Evolutionary conservation across 768 basidiomycete species (phyloP).

Genomic region (Termitomyces sp.): DNA sequence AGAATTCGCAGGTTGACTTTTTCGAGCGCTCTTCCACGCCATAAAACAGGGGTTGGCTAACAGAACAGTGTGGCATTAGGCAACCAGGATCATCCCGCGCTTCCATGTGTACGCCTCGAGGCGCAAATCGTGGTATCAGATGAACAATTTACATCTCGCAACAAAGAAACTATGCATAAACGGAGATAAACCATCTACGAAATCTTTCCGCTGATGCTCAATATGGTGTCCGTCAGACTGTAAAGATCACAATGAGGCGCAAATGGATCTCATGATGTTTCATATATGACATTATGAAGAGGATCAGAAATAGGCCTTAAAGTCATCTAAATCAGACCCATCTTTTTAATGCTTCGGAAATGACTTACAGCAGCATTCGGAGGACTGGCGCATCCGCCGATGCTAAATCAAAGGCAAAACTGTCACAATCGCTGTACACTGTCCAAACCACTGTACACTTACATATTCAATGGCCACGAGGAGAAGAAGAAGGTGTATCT

Average conservation of each 20-base stretch:
- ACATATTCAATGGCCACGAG: conserved; percentile 74
- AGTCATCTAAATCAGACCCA: not conserved
- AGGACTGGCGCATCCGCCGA: conserved; percentile 66
- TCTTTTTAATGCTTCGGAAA: not conserved
- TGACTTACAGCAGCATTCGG: conserved; percentile 63
- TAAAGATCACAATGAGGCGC: not conserved
- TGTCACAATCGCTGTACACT: not conserved
- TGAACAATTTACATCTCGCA: conserved; percentile 1
- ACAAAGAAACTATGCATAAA: not conserved
- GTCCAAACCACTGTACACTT: conserved; percentile 17
- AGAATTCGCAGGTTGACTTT: conserved; percentile 1
- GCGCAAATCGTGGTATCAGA: conserved; percentile 9
- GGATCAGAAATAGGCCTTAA: conserved; percentile 25
- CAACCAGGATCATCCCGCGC: conserved; percentile 5
- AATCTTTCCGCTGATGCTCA: not conserved
- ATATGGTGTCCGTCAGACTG: not conserved
- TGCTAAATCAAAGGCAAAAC: conserved; percentile 26
- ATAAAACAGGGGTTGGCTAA: conserved; percentile 2
- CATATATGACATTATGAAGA: not conserved
- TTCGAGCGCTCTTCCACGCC: conserved; percentile 2
- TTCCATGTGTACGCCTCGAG: conserved; percentile 6
- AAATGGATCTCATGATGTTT: not conserved
- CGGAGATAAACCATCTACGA: not conserved
- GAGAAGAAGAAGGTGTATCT: conserved; percentile 75
- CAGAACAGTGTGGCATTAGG: conserved; percentile 2